Base-by-base conservation (phyloP, 495 filamentous ascomycete genomes). In the Chaetomium tenue region DNA sequence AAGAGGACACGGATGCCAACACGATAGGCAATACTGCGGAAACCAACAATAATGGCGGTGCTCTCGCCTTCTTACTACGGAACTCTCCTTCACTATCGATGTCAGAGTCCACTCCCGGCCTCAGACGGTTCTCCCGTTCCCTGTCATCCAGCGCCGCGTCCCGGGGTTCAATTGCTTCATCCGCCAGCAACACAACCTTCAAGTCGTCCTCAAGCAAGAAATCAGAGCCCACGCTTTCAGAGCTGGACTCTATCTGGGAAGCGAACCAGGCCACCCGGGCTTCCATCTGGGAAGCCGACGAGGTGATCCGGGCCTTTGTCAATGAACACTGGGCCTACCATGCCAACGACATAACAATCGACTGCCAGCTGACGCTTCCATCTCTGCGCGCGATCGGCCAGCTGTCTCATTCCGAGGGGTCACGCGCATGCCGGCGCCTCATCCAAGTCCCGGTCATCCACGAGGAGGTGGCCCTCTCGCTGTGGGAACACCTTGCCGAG, bases 401-500 rank as follows among this genome's bases (percentile, higher is more conserved):
- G 18, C 33, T 70, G 5, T 26, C 54, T 20, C n/a, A 42, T n/a
- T 8, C 0, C n/a, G 30, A 61, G 23, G 71, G 71, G 12, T 63
- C 26, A 3, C 56, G 16, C 0, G 57, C 59, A 25, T 73, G 68
- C 56, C 51, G 58, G 0, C 47, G 53, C 9, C 61, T 73, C 11
- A 55, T 73, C 52, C 57, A 60, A 0, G 63, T 62, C n/a, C 68
- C 71, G 1, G 68, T 63, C 46, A 64, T 71, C 50, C 46, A 66
- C 58, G 66, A 69, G 20, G 63, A 71, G 58, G 65, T 73, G 8
- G 63, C 53, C 47, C 28, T 58, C 20, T 61, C 64, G 0, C 61
- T 73, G 37, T 72, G 64, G 64, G 16, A 55, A 47, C 30, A 54
- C 5, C 68, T 72, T 0, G 47, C 48, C 16, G 52, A 37, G 28